Evolutionary conservation across 1,284 basidiomycete genomes (phyloP).

Genomic region (Neotropicomus parvogracilis): DNA sequence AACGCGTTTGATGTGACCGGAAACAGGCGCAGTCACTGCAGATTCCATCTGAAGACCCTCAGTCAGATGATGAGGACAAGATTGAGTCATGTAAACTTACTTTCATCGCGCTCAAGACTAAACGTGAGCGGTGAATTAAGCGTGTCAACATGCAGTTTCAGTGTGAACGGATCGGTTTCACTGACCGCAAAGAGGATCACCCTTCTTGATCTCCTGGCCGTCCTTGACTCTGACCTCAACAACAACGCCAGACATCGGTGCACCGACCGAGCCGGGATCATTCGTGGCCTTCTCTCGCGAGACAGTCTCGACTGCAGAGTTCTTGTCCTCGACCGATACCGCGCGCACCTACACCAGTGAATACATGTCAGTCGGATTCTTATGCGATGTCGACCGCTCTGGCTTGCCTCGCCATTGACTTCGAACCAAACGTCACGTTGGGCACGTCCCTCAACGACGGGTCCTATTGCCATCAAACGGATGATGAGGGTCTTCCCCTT

Average conservation of each 20-base stretch:
- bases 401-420: slow-evolving; percentile 85
- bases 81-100: slow-evolving; percentile 36
- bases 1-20: slow-evolving; percentile 92
- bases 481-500: slow-evolving; percentile 97
- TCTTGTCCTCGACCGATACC: slow-evolving; percentile 91
- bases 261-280: slow-evolving; percentile 94
- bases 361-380: slow-evolving; percentile 15
- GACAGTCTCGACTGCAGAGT: slow-evolving; percentile 92
- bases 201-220: slow-evolving; percentile 95
- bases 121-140: slow-evolving; percentile 13
- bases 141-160: slow-evolving; percentile 6
- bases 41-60: slow-evolving; percentile 80
- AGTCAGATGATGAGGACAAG: slow-evolving; percentile 15
- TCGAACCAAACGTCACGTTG: slow-evolving; percentile 98
- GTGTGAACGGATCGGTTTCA: slow-evolving; percentile 13
- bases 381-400: slow-evolving; percentile 5
- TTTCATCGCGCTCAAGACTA: slow-evolving; percentile 90
- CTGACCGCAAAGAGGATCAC: slow-evolving; percentile 86
- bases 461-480: slow-evolving; percentile 92
- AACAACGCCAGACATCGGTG: slow-evolving; percentile 96
- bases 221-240: slow-evolving; percentile 98
- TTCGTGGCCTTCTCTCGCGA: slow-evolving; percentile 90
- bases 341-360: slow-evolving; percentile 67
- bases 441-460: slow-evolving; percentile 87
- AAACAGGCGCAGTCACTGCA: slow-evolving; percentile 91